Evolutionary conservation across 768 basidiomycete species (phyloP), one percentile per base, ranked within the genome.

Genomic region (Tylopilus balloui): DNA sequence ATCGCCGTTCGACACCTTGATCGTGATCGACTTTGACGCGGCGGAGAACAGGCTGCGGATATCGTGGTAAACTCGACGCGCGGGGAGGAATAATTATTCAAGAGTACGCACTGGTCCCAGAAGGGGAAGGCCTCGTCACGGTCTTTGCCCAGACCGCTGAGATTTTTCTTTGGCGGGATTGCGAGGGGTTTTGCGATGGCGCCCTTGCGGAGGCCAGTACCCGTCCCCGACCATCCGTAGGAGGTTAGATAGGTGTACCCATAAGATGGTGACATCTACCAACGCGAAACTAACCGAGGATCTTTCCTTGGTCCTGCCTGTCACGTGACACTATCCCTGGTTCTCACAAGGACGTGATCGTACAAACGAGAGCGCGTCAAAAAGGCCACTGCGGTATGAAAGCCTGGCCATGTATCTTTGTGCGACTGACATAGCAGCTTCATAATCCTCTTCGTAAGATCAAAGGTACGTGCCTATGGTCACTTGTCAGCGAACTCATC

Each of bases 111-210:
- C 92, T 96, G 92, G 66, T 97, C 93, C 93, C 93, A 97, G 78
- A 97, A 97, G 43, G 93, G 92, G 64, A 93, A 92, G 0, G 92
- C 91, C 58, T 94, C 92, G 61, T 95, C 93, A 56, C 92, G 79
- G 66, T 97, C 91, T 65, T 92, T 93, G 48, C 93, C 93, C 50
- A 97, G 68, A 2, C 93, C 93, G 10, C 80, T 72, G n/a, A 94
- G 73, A 5, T 78, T 89, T 69, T 84, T 86, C 73, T 96, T 96
- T 64, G 88, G 86, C 2, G 85, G 77, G 34, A 92, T 79, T 6
- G 84, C 77, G 27, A 97, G 70, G 1, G 93, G 93, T 7, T 80
- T 77, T 17, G 73, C 74, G 32, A 93, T 82, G 43, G 90, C 86
- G 6, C 88, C 93, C 12, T 85, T 72, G 24, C 91, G 83, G n/a